Conservation (phyloP, 768 basidiomycete species). For the Psilocybe tampanensis region DNA sequence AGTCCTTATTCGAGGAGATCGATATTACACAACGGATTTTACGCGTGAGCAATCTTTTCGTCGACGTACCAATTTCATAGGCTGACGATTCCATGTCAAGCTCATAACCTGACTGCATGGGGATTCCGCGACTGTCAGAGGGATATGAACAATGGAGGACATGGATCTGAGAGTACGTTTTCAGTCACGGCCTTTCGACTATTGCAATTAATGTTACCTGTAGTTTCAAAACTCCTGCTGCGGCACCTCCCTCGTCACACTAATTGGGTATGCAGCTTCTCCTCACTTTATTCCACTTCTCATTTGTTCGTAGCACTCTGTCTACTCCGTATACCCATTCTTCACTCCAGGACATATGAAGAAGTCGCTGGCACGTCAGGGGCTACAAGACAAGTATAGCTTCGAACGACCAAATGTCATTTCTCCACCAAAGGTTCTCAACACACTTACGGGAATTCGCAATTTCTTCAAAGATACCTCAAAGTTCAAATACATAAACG, state of each 20-base stretch:
- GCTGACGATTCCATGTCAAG: constrained; percentile 19
- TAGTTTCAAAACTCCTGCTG: constrained; percentile 46
- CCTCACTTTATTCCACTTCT: constrained; percentile 11
- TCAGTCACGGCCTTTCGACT: not conserved
- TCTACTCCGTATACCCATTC: constrained; percentile 70
- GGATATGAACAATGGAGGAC: constrained; percentile 42
- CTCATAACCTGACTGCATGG: constrained; percentile 50
- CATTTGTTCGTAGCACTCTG: constrained; percentile 39
- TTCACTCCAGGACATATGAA: constrained; percentile 51
- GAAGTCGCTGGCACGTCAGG: constrained; percentile 40
- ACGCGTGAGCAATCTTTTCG: constrained; percentile 37
- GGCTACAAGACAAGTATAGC: constrained; percentile 38
- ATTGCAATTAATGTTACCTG: not conserved
- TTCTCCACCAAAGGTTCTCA: constrained; percentile 9
- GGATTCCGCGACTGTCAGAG: constrained; percentile 51
- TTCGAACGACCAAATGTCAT: constrained; percentile 38
- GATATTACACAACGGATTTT: constrained; percentile 54
- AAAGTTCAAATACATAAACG: constrained; percentile 39
- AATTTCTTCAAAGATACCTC: constrained; percentile 28
- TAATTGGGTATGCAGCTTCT: constrained; percentile 28
- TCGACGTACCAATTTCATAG: not conserved
- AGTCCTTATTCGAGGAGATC: constrained; percentile 53
- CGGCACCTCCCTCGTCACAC: constrained; percentile 46
- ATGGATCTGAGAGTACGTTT: constrained; percentile 35
- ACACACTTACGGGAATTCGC: constrained; percentile 29